A percentile compares a stretch with the other conserved stretches of the same genome.
phyloP scores from a whole-genome alignment of 2,329 filamentous ascomycete genomes.

The Neonectria ditissima region DNA sequence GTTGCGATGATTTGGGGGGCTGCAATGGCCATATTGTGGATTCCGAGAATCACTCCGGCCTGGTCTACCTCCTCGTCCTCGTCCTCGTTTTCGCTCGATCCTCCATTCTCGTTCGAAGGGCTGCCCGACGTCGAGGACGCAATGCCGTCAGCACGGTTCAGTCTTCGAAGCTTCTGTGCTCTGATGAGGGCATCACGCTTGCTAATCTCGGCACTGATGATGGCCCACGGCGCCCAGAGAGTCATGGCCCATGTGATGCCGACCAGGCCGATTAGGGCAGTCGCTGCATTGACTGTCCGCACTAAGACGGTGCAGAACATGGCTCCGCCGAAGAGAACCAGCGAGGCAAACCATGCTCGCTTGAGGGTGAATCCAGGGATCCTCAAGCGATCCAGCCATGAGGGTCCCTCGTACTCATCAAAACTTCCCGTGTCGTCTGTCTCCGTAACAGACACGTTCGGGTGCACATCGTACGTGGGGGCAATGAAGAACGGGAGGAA shows the following conservation, averaged over 20 bases:
- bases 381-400: constrained; percentile 71
- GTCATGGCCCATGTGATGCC: constrained; percentile 94
- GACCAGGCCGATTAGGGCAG: constrained; percentile 81
- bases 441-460: constrained; percentile 47
- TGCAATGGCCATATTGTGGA: constrained; percentile 95
- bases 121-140: constrained; percentile 25
- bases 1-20: constrained; percentile 93
- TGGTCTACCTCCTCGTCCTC: constrained; percentile 75
- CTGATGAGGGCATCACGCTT: constrained; percentile 75
- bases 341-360: constrained; percentile 86
- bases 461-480: constrained; percentile 75
- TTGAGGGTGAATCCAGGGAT: constrained; percentile 89
- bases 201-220: constrained; percentile 93
- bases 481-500: constrained; percentile 87
- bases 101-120: constrained; percentile 25
- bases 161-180: constrained; percentile 47
- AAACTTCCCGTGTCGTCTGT: constrained; percentile 46
- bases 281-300: constrained; percentile 76
- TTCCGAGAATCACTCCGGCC: constrained; percentile 90
- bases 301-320: constrained; percentile 90
- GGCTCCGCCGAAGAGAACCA: constrained; percentile 83
- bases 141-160: constrained; percentile 24
- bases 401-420: constrained; percentile 50
- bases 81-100: constrained; percentile 44
- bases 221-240: constrained; percentile 94